Conservation (phyloP, 2,329 filamentous ascomycete genomes). For the Clarireedia paspali region DNA sequence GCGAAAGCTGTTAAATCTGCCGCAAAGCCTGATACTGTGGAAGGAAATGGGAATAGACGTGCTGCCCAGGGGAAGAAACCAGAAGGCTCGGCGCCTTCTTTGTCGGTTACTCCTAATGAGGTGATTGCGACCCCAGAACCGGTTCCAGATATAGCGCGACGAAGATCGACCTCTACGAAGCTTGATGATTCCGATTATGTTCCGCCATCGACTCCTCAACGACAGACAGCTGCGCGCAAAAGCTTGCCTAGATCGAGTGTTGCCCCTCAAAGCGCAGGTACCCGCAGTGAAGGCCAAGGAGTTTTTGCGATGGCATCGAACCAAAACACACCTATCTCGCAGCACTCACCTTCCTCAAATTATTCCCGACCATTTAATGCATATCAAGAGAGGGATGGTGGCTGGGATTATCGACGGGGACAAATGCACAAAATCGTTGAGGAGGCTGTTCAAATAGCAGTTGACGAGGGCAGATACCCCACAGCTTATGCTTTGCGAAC, state of each 20-base stretch:
- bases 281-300: constrained; percentile 6
- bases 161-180: constrained; percentile 15
- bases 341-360: constrained; percentile 5
- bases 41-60: constrained; percentile 9
- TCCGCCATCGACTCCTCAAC: constrained; percentile 6
- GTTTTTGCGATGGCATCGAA: not conserved
- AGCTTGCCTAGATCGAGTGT: constrained; percentile 13
- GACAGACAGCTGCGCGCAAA: constrained; percentile 14
- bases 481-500: constrained; percentile 55
- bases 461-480: constrained; percentile 49
- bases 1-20: constrained; percentile 47
- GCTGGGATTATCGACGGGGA: constrained; percentile 14
- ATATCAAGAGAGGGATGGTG: constrained; percentile 6
- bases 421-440: constrained; percentile 41
- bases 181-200: constrained; percentile 9
- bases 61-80: constrained; percentile 18
- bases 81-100: constrained; percentile 17
- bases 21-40: constrained; percentile 18
- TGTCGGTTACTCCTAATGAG: constrained; percentile 20
- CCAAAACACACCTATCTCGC: constrained; percentile 1
- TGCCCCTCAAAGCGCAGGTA: constrained; percentile 3
- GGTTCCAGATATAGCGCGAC: constrained; percentile 8
- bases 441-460: constrained; percentile 49
- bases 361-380: constrained; percentile 3
- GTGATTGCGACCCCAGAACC: constrained; percentile 22